Conservation (phyloP, 371 early-diverging fungal genomes). For the Mortierella sp. region DNA sequence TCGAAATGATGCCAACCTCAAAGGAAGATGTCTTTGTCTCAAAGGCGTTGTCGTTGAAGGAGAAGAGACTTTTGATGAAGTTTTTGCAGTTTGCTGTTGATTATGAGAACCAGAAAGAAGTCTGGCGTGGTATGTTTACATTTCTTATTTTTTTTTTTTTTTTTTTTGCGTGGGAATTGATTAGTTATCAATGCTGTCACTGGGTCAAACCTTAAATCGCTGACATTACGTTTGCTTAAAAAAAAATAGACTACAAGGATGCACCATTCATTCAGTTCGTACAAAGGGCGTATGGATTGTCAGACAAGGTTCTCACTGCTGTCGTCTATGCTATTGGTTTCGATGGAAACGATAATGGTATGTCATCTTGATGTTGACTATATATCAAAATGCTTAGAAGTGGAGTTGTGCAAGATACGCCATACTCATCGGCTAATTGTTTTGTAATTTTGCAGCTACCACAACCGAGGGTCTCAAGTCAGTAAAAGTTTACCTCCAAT, state of each 20-base stretch:
- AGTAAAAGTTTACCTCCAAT: constrained; percentile 78
- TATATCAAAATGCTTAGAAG: neutral
- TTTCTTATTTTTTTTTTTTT: neutral
- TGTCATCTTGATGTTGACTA: neutral
- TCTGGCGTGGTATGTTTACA: constrained; percentile 47
- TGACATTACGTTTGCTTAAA: neutral
- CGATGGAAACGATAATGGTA: constrained; percentile 61
- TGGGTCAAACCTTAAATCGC: neutral
- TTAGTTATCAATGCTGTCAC: neutral
- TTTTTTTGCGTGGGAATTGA: neutral
- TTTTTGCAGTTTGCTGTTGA: constrained; percentile 81
- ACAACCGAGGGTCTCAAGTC: constrained; percentile 72
- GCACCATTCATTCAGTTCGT: constrained; percentile 66
- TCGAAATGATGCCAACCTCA: constrained; percentile 82
- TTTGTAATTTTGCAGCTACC: constrained; percentile 53
- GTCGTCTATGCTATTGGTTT: constrained; percentile 82
- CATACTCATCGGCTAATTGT: neutral
- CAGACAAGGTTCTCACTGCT: constrained; percentile 73
- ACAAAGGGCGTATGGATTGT: constrained; percentile 72
- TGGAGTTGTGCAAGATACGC: neutral
- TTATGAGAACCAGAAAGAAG: constrained; percentile 56
- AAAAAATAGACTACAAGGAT: constrained; percentile 58
- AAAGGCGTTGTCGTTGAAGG: constrained; percentile 78
- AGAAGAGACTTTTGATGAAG: constrained; percentile 92
- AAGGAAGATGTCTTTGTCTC: constrained; percentile 94